Conservation (phyloP, 75 land plant genomes). For the Sequoiadendron giganteum region DNA sequence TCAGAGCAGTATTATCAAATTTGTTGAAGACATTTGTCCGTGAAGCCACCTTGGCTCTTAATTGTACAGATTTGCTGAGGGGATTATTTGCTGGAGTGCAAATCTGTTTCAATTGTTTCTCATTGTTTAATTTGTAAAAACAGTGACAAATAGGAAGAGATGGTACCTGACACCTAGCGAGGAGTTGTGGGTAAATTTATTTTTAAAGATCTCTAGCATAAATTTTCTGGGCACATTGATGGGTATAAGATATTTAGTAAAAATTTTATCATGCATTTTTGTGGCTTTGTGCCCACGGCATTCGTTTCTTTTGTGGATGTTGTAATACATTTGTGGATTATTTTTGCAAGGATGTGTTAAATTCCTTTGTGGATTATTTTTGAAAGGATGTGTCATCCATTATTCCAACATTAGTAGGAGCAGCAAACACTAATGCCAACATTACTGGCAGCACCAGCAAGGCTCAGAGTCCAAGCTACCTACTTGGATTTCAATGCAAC, state of each 20-base stretch:
- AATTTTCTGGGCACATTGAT: not conserved
- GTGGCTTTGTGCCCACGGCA: not conserved
- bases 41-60: not conserved
- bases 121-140: not conserved
- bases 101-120: not conserved
- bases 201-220: not conserved
- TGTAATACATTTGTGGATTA: not conserved
- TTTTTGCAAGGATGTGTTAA: not conserved
- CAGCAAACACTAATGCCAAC: not conserved
- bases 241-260: not conserved
- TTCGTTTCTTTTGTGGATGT: not conserved
- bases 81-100: not conserved
- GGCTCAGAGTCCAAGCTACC: not conserved
- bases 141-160: not conserved
- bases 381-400: not conserved
- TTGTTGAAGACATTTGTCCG: constrained; percentile 19
- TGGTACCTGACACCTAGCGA: not conserved
- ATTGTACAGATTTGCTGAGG: not conserved
- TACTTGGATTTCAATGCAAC: not conserved
- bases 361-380: not conserved
- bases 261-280: not conserved
- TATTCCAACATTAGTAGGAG: not conserved
- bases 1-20: constrained; percentile 65
- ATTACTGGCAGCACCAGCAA: not conserved
- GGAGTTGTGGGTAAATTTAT: constrained; percentile 1